Percentiles rank a stretch among this genome's conserved stretches.
These are phyloP conservation scores for Termitomyces sp. DNA, from an alignment of 768 basidiomycete species.

Conservation along the genomic window DNA sequence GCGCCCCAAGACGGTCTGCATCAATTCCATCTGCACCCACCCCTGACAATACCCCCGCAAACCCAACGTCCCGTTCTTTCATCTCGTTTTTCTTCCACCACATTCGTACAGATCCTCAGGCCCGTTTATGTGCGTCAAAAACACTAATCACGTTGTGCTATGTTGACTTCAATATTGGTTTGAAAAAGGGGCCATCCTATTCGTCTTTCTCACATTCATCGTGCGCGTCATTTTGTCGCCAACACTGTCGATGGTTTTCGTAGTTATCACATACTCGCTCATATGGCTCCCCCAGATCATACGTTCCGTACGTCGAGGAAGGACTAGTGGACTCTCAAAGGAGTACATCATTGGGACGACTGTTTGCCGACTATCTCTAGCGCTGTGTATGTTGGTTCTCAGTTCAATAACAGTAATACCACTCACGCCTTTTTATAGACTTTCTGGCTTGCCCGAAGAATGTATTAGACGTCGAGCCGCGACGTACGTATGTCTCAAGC, in stretches of 20 bases:
- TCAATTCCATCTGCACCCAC: slow-evolving; percentile 21
- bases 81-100: slow-evolving; percentile 52
- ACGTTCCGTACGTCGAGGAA: slow-evolving; percentile 65
- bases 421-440: slow-evolving; percentile 38
- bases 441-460: slow-evolving; percentile 81
- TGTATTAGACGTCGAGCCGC: slow-evolving; percentile 74
- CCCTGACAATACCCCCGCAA: slow-evolving; percentile 9
- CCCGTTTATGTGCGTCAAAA: slow-evolving; percentile 55
- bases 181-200: slow-evolving; percentile 55
- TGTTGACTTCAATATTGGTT: slow-evolving; percentile 6
- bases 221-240: slow-evolving; percentile 71
- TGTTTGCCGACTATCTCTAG: slow-evolving; percentile 60
- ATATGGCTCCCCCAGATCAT: slow-evolving; percentile 88
- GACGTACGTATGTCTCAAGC: slow-evolving; percentile 52
- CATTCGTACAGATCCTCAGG: slow-evolving; percentile 63
- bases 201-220: slow-evolving; percentile 65
- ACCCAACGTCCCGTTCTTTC: slow-evolving; percentile 30
- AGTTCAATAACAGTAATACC: neutral
- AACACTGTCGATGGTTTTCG: slow-evolving; percentile 57
- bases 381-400: slow-evolving; percentile 56
- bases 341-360: slow-evolving; percentile 80
- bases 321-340: slow-evolving; percentile 59
- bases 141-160: neutral
- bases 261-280: slow-evolving; percentile 64
- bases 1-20: slow-evolving; percentile 15